A percentile compares a stretch with the other conserved stretches of the same genome.
These are phyloP conservation scores for Cryphonectria radicalis DNA, from an alignment of 2,329 filamentous ascomycete genomes.

Conservation along the genomic window DNA sequence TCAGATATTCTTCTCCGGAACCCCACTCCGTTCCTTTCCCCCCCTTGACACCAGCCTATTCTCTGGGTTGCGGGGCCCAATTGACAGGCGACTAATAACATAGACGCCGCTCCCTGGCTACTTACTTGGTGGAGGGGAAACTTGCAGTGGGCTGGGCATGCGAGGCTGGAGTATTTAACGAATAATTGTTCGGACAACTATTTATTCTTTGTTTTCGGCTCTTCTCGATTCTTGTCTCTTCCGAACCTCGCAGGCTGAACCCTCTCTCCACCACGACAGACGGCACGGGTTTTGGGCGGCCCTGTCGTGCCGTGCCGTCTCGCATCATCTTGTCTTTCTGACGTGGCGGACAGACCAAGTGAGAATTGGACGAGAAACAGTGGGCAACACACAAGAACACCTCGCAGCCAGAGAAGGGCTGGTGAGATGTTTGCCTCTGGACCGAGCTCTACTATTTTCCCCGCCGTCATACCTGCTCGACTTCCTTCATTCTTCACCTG, in stretches of 20 bases:
- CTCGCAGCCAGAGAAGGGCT: background rate
- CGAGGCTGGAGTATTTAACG: background rate
- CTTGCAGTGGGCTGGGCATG: background rate
- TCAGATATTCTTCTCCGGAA: background rate
- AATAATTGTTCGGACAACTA: background rate
- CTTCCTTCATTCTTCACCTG: background rate
- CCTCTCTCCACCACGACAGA: conserved; percentile 11
- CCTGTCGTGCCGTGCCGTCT: background rate
- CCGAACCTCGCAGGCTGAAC: background rate
- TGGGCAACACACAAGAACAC: background rate
- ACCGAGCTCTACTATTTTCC: background rate
- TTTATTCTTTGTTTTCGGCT: background rate
- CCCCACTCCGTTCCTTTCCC: background rate
- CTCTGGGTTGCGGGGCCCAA: background rate
- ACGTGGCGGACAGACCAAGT: conserved; percentile 13
- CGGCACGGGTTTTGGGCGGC: conserved; percentile 21
- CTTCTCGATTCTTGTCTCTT: background rate
- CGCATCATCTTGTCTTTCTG: background rate
- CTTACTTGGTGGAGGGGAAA: background rate
- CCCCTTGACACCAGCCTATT: background rate
- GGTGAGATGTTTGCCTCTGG: background rate
- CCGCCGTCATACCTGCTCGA: background rate
- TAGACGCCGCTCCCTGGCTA: conserved; percentile 11
- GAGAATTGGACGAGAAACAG: background rate
- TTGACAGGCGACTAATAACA: background rate